Percentiles rank a stretch among this genome's conserved stretches.
phyloP scores from a whole-genome alignment of 768 basidiomycete species.

The Phylloporus arenicola region DNA sequence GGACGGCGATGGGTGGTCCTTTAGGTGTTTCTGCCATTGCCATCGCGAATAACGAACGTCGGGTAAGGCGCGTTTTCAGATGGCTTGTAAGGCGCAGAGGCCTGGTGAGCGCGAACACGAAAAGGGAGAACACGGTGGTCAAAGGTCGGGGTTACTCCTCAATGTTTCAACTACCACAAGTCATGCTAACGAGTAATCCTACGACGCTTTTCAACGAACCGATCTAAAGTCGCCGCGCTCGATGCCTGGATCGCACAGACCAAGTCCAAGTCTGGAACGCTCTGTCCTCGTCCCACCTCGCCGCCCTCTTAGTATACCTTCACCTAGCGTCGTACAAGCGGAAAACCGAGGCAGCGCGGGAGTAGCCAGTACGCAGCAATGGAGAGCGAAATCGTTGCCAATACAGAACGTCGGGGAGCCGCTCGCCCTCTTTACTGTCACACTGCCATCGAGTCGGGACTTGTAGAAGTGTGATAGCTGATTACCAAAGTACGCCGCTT shows the following conservation, averaged over 20 bases:
- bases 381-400: too few species aligned
- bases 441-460: slow-evolving; percentile 30
- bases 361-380: too few species aligned
- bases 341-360: too few species aligned
- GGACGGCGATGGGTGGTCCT: slow-evolving; percentile 39
- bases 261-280: too few species aligned
- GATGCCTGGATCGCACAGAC: slow-evolving; percentile 52
- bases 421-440: slow-evolving; percentile 49
- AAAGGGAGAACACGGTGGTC: background rate
- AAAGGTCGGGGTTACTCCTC: too few species aligned
- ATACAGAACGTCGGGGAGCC: slow-evolving; percentile 11
- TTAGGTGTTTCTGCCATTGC: background rate
- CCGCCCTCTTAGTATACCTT: too few species aligned
- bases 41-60: slow-evolving; percentile 1
- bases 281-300: too few species aligned
- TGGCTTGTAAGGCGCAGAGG: slow-evolving; percentile 24
- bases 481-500: slow-evolving; percentile 96
- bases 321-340: too few species aligned
- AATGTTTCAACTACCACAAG: too few species aligned
- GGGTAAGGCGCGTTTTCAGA: slow-evolving; percentile 3
- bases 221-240: slow-evolving; percentile 24
- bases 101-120: slow-evolving; percentile 17
- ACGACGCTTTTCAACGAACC: slow-evolving; percentile 14
- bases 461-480: slow-evolving; percentile 38
- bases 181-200: background rate